Evolutionary conservation across 495 filamentous ascomycete species (phyloP).

Genomic region (Penicillium waksmanii): DNA sequence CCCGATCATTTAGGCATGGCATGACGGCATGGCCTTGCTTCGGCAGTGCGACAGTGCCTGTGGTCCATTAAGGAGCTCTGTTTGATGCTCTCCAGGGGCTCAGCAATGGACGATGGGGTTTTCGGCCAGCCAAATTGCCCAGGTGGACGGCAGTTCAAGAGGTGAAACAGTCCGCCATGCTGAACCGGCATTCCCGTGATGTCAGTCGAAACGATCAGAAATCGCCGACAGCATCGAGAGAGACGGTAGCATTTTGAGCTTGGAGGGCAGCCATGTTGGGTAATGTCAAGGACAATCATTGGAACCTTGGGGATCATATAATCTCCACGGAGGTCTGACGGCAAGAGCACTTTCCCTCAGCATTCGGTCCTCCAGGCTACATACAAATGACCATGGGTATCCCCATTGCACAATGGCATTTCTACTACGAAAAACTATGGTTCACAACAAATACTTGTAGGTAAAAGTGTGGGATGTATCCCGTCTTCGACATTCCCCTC

Average conservation of each 20-base stretch:
- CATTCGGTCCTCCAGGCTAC: no score
- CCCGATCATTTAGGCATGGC: neutral
- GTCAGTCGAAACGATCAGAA: slow-evolving; percentile 7
- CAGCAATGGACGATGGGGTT: slow-evolving; percentile 15
- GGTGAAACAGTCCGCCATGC: slow-evolving; percentile 5
- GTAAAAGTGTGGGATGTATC: slow-evolving; percentile 49
- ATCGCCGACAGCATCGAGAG: neutral
- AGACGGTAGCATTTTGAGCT: no score
- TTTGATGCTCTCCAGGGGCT: neutral
- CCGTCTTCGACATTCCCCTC: slow-evolving; percentile 69
- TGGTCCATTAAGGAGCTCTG: neutral
- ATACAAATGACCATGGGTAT: no score
- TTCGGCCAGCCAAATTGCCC: neutral
- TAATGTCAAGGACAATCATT: no score
- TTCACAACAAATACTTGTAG: neutral
- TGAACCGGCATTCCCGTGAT: slow-evolving; percentile 20
- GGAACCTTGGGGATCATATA: no score
- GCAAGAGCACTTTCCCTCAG: no score
- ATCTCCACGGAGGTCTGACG: no score
- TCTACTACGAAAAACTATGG: neutral
- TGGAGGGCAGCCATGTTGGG: no score
- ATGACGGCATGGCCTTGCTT: slow-evolving; percentile 14
- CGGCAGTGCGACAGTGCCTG: neutral
- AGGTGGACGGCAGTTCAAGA: neutral
- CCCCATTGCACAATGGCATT: neutral